Conservation (phyloP, 441 rosid genomes). For the Gossypium trilobum region DNA sequence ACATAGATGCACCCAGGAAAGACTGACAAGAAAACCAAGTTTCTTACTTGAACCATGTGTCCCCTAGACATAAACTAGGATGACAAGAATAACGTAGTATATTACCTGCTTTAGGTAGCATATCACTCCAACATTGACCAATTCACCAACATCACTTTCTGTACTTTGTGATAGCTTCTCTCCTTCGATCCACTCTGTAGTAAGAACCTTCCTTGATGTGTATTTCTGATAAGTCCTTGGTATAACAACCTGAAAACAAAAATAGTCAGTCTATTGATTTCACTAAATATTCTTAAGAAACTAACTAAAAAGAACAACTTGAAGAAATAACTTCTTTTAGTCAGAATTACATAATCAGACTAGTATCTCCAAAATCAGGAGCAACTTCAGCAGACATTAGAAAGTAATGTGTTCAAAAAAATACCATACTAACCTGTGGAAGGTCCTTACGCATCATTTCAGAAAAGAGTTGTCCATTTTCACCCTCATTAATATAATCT, state of each 20-base stretch:
- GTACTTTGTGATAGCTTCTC: slow-evolving; percentile 89
- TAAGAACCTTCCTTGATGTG: slow-evolving; percentile 94
- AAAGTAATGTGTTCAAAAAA: slow-evolving; percentile 2
- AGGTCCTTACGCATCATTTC: slow-evolving; percentile 96
- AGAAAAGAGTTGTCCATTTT: slow-evolving; percentile 76
- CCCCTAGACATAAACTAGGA: slow-evolving; percentile 5
- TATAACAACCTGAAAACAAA: slow-evolving; percentile 60
- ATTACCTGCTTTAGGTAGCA: slow-evolving; percentile 95
- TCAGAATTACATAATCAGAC: neutral
- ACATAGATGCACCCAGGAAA: neutral
- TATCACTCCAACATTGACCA: slow-evolving; percentile 94
- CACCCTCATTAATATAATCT: slow-evolving; percentile 92
- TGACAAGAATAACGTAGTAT: neutral
- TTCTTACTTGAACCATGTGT: neutral
- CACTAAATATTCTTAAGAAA: slow-evolving; percentile 5
- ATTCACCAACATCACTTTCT: slow-evolving; percentile 91
- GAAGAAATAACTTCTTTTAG: slow-evolving; percentile 6
- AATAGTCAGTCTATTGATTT: neutral
- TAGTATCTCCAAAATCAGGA: neutral
- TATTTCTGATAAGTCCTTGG: slow-evolving; percentile 74
- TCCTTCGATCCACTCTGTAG: slow-evolving; percentile 84
- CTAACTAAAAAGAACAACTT: neutral
- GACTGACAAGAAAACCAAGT: neutral
- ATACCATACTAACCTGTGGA: slow-evolving; percentile 63
- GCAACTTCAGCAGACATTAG: neutral